Evolutionary conservation across 2,329 filamentous ascomycete genomes (phyloP), one percentile per base, ranked within the genome.

Genomic region (Phialophora tarda): DNA sequence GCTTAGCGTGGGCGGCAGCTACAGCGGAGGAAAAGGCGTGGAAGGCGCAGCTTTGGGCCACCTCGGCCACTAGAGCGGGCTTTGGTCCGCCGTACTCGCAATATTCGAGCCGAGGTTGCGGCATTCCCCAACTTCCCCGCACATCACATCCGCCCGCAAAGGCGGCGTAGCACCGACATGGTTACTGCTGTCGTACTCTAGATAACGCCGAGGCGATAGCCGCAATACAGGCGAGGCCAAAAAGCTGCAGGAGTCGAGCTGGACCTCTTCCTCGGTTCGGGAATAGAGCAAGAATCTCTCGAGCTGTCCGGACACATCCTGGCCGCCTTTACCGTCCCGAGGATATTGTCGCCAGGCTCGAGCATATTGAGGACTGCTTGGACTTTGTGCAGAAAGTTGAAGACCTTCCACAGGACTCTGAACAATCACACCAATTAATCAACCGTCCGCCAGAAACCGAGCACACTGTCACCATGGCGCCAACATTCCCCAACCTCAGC

Each of bases 401-500:
- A 17, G 17, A 44, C 38, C 38, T n/a, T n/a, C 38, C 38, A 44
- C 14, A 34, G 32, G 5, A n/a, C 14, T 44, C 17, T n/a, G 38
- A 44, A n/a, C 38, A n/a, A n/a, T n/a, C 4, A 21, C 38, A n/a
- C 14, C 38, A 8, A 8, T 41, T 44, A n/a, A 8, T 41, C 21
- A n/a, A n/a, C 17, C 38, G 17, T 44, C 38, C 38, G 17, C 17
- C 38, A 44, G 2, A 44, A 30, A 26, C 2, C 53, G n/a, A 41
- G 11, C 7, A 21, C 34, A 38, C 21, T 26, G 12, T 6, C 23
- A 57, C 41, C 44, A 64, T 63, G 51, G 44, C 62, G 28, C 70
- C 69, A 10, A 67, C 59, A 7, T 73, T 73, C 63, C 56, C 62
- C 12, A 67, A 73, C 30, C 66, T 73, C 4, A 67, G 58, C 23